Percentiles rank a stretch among this genome's conserved stretches.
Evolutionary conservation across 1,284 basidiomycete species (phyloP).

Genomic region (Prillingera fragicola): DNA sequence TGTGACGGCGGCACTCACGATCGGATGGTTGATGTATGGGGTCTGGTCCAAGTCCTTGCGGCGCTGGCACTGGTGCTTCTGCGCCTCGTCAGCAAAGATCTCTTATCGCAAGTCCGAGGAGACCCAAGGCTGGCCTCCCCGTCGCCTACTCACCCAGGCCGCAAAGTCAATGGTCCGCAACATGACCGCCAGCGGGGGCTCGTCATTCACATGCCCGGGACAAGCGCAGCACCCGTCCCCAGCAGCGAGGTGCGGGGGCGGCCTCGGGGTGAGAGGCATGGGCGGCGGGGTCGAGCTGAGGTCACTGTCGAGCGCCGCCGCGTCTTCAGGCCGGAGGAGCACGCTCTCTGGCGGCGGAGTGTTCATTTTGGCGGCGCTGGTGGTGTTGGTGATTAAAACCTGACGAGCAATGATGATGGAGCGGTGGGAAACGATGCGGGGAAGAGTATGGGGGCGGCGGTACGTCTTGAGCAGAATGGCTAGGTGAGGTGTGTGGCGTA

Average conservation of each 20-base stretch:
- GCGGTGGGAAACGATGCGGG: too few species aligned
- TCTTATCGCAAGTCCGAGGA: too few species aligned
- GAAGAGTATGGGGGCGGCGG: too few species aligned
- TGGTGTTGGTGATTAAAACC: too few species aligned
- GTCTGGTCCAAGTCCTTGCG: conserved; percentile 46
- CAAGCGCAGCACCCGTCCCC: too few species aligned
- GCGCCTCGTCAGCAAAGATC: background rate
- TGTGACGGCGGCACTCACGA: conserved; percentile 19
- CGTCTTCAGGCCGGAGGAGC: too few species aligned
- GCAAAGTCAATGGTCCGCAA: conserved; percentile 46
- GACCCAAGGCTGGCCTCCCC: background rate
- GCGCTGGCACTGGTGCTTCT: conserved; percentile 48
- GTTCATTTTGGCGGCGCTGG: too few species aligned
- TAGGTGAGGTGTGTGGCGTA: too few species aligned
- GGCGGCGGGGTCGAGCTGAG: background rate
- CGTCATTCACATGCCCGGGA: background rate
- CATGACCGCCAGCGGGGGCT: conserved; percentile 22
- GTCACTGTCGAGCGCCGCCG: background rate
- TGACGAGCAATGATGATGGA: too few species aligned
- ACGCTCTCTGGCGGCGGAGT: too few species aligned
- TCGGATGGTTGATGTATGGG: conserved; percentile 48
- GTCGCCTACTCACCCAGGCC: conserved; percentile 34
- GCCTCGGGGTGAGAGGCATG: background rate
- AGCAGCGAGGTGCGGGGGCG: too few species aligned
- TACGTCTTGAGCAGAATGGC: too few species aligned